A percentile compares a stretch with the other conserved stretches of the same genome.
Evolutionary conservation across 192 early-diverging fungal species (phyloP).

Genomic region (Spizellomyces sp.): DNA sequence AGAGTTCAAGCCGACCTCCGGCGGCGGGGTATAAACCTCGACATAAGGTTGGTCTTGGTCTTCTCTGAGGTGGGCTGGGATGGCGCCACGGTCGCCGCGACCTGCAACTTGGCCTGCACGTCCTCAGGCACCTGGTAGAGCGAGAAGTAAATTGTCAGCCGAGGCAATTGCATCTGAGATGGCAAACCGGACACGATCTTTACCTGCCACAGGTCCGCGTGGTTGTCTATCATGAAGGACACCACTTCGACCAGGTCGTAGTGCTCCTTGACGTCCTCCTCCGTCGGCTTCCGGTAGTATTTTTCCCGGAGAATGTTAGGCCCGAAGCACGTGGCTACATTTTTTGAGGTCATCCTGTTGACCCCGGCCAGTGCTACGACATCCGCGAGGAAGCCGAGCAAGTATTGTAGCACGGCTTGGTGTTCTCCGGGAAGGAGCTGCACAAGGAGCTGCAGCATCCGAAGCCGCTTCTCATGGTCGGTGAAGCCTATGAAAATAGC

Average conservation of each 20-base stretch:
- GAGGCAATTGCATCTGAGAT: no score
- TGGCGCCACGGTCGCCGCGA: no score
- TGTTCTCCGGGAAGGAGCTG: not conserved
- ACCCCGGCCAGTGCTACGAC: not conserved
- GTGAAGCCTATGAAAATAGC: no score
- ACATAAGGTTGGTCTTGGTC: no score
- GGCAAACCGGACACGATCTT: no score
- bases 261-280: not conserved
- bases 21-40: no score
- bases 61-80: no score
- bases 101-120: no score
- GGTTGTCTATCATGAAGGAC: constrained; percentile 4
- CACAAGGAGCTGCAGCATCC: not conserved
- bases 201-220: not conserved
- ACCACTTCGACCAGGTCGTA: not conserved
- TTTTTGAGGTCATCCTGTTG: not conserved
- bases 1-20: no score
- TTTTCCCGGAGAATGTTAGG: constrained; percentile 8
- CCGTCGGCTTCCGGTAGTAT: not conserved
- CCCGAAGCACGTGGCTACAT: constrained; percentile 4
- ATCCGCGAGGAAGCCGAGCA: constrained; percentile 6
- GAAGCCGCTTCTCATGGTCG: not conserved
- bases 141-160: no score
- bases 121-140: no score
- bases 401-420: not conserved